phyloP scores from a whole-genome alignment of 2,329 filamentous ascomycete genomes.

The Tolypocladium album region DNA sequence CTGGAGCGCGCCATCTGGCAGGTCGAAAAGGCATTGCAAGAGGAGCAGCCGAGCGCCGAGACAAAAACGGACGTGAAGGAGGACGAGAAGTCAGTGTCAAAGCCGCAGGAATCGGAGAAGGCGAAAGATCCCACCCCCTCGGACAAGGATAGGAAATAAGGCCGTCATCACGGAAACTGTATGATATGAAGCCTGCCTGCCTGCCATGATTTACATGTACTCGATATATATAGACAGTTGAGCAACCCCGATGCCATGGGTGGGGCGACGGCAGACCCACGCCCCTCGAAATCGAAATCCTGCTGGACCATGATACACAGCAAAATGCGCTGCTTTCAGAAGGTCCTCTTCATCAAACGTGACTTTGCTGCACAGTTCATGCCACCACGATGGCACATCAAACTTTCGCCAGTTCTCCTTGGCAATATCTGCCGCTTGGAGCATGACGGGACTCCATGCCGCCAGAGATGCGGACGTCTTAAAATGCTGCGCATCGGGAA shows the following conservation, averaged over 20 bases:
- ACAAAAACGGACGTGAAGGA: background rate
- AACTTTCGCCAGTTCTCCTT: no score
- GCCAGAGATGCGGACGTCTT: no score
- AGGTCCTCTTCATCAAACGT: background rate
- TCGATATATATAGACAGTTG: background rate
- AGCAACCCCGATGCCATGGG: background rate
- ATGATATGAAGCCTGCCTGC: background rate
- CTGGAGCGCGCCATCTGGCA: conserved; percentile 69
- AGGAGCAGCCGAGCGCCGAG: conserved; percentile 19
- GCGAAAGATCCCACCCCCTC: background rate
- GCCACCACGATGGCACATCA: background rate
- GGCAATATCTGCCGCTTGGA: no score
- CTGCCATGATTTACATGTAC: background rate
- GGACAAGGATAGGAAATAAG: conserved; percentile 6
- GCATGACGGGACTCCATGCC: no score
- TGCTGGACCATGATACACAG: background rate
- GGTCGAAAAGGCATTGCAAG: conserved; percentile 42
- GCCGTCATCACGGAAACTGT: background rate
- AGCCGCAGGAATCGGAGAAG: background rate
- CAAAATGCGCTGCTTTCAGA: background rate
- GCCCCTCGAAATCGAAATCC: background rate
- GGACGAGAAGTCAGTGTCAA: background rate
- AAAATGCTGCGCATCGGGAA: no score
- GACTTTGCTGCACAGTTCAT: background rate
- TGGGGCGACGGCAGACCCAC: background rate